A percentile compares a stretch with the other conserved stretches of the same genome.
Conservation (phyloP, 108 stramenopile genomes). For the Schizochytrium sp. region DNA sequence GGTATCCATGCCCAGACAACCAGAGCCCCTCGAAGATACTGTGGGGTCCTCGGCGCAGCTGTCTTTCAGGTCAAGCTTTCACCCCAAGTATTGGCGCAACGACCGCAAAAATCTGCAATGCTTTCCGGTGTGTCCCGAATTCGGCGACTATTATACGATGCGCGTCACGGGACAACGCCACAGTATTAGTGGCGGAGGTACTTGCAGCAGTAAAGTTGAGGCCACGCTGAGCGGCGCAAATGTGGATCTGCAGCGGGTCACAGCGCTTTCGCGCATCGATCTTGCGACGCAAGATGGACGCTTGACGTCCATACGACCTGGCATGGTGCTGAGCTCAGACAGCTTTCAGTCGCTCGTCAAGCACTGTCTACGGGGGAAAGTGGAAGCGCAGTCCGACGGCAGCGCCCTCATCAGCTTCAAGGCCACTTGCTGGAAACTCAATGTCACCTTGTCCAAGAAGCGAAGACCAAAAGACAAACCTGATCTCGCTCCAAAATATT, state of each 20-base stretch:
- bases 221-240: background rate
- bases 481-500: background rate
- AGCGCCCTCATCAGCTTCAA: background rate
- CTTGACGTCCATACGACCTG: background rate
- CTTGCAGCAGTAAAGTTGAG: background rate
- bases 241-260: background rate
- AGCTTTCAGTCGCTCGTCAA: background rate
- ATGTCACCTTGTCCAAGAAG: background rate
- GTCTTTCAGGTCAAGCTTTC: background rate
- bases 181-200: background rate
- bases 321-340: background rate
- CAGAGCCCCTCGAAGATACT: background rate
- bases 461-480: background rate
- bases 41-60: background rate
- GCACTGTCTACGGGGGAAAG: background rate
- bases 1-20: background rate
- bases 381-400: background rate
- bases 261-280: background rate
- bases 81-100: background rate
- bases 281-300: background rate
- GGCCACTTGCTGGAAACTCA: conserved; percentile 1
- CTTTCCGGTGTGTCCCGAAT: background rate
- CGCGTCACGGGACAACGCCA: background rate
- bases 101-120: conserved; percentile 6
- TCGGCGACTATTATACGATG: background rate